phyloP scores from a whole-genome alignment of 495 filamentous ascomycete species.

The Delitschia confertaspora region DNA sequence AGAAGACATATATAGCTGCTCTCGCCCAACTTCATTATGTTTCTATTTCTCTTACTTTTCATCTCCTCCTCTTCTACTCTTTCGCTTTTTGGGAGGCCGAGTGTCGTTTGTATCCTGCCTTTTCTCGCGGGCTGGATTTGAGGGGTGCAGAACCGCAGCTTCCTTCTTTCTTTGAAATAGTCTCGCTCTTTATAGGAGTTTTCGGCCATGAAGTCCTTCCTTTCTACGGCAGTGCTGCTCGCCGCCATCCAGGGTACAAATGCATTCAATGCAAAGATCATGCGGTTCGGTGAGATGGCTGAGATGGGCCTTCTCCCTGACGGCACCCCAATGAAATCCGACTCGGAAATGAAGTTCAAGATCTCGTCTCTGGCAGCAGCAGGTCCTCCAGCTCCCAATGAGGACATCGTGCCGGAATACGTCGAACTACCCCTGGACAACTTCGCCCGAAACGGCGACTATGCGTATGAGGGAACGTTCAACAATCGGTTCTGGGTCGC shows the following conservation, averaged over 20 bases:
- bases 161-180: too few species aligned
- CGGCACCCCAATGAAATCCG: constrained; percentile 18
- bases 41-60: too few species aligned
- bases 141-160: too few species aligned
- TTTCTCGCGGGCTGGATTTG: too few species aligned
- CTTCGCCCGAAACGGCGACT: constrained; percentile 17
- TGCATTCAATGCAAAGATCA: constrained; percentile 2
- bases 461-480: constrained; percentile 36
- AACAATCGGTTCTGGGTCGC: constrained; percentile 49
- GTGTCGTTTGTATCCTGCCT: too few species aligned
- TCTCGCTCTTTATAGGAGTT: too few species aligned
- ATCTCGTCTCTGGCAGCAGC: not conserved
- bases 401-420: constrained; percentile 17
- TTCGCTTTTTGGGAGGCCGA: too few species aligned
- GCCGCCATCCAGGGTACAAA: not conserved
- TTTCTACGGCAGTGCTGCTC: constrained; percentile 9
- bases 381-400: not conserved
- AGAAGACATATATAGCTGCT: too few species aligned
- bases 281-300: constrained; percentile 9
- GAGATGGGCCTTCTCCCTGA: constrained; percentile 25
- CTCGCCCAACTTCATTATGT: too few species aligned
- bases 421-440: constrained; percentile 24
- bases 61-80: too few species aligned
- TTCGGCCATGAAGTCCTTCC: too few species aligned
- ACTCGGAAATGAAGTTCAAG: not conserved